Evolutionary conservation across 371 early-diverging fungal species (phyloP).

Genomic region (Mucor mucedo): DNA sequence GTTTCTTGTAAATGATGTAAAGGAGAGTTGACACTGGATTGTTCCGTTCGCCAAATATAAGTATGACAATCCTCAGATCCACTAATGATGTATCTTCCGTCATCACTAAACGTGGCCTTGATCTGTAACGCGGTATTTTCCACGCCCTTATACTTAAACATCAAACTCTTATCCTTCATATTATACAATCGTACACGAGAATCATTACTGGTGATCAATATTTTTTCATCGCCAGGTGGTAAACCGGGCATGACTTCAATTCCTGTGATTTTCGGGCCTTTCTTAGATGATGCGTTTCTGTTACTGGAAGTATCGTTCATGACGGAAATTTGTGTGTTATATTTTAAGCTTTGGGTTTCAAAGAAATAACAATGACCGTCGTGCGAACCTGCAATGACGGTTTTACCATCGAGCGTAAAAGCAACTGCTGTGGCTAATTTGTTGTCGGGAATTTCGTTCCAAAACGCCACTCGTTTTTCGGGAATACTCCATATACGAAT

Average conservation of each 20-base stretch:
- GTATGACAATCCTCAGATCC: slow-evolving; percentile 82
- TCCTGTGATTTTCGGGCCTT: slow-evolving; percentile 77
- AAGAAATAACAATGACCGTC: slow-evolving; percentile 81
- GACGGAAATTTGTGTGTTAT: slow-evolving; percentile 80
- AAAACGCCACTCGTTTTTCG: slow-evolving; percentile 74
- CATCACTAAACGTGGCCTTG: slow-evolving; percentile 74
- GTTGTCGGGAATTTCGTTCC: slow-evolving; percentile 75
- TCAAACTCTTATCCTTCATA: slow-evolving; percentile 72
- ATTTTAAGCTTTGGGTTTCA: slow-evolving; percentile 75
- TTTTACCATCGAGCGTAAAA: slow-evolving; percentile 74
- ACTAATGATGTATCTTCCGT: slow-evolving; percentile 79
- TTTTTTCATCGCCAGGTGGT: slow-evolving; percentile 54
- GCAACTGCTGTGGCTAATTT: slow-evolving; percentile 78
- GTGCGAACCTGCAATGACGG: slow-evolving; percentile 78
- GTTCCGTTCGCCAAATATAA: slow-evolving; percentile 76
- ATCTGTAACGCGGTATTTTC: slow-evolving; percentile 72
- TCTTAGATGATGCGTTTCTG: slow-evolving; percentile 30
- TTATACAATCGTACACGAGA: slow-evolving; percentile 80
- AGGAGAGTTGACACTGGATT: slow-evolving; percentile 25
- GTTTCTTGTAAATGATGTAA: slow-evolving; percentile 22
- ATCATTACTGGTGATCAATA: slow-evolving; percentile 83
- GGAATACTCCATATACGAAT: slow-evolving; percentile 85
- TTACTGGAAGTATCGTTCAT: slow-evolving; percentile 46
- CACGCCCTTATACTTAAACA: slow-evolving; percentile 79
- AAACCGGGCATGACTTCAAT: slow-evolving; percentile 64